Base-by-base conservation (phyloP, 257 asterid genomes). In the Orobanche coerulescens region DNA sequence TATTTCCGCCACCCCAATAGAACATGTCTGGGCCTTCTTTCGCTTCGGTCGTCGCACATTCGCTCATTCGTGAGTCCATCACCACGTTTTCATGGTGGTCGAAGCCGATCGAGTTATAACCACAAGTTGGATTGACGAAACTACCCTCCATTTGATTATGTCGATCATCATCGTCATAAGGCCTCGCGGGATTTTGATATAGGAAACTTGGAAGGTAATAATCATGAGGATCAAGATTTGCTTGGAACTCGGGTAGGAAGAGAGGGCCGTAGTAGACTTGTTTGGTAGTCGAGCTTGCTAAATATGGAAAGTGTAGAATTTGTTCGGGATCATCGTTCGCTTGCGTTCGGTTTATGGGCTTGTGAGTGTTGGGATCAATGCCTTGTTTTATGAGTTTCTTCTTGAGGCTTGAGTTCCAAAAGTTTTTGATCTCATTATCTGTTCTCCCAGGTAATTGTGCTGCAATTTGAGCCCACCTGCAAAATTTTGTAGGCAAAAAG, bases 381-480 rank as follows among this genome's bases (percentile, higher is more conserved):
- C 97, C 97, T 75, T 79, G 88, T 70, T 83, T 90, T 33, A 73
- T 47, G 4, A 90, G 77, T 75, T 83, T 90, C 85, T 84, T 90
- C 80, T 86, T 90, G 26, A 90, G 67, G 69, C 71, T 69, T 5
- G 97, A 86, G 57, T 90, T 84, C 94, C 97, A 90, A 9, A 78
- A 84, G 54, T 90, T 90, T 73, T 90, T 90, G 16, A 90, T 84
- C 82, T 86, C 97, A n/a, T 90, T 90, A 22, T 90, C 95, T 40
- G 97, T 90, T 79, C 97, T 86, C 25, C 95, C 95, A 0, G 90
- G 97, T 37, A 90, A 63, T 11, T 84, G 91, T 31, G 87, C 71
- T 24, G 97, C 95, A 26, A 90, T 87, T 71, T 87, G 93, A 46
- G 97, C 94, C 97, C 97, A 87, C 76, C 97, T 90, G 78, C 69